Base-by-base conservation (phyloP, 257 asterid species). In the Lycium ferocissimum region DNA sequence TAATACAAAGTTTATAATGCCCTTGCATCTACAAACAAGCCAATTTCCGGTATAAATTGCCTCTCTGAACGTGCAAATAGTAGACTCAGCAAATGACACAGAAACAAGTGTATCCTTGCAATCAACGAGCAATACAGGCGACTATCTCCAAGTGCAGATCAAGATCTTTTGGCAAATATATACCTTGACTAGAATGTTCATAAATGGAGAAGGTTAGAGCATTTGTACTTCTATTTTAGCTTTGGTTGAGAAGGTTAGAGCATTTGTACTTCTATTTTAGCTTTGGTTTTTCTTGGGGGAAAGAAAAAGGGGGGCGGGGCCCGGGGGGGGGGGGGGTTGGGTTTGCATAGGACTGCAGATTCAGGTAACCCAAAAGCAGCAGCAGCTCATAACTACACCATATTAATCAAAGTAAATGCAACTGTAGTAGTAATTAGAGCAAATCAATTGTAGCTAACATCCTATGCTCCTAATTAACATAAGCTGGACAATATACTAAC, bases 391-490 rank as follows among this genome's bases (percentile, higher is more conserved):
- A 69, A 76, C 63, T 7, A 76, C 22, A 76, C 13, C 6, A 51
- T 2, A 22, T 38, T 33, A 18, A 53, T 26, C 62, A 51, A 51
- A 76, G 63, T 76, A 51, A 53, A 51, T 76, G 63, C 82, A 76
- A 53, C 82, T 76, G 40, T 76, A 76, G 51, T 51, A 38, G 47
- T 76, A 76, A 51, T 43, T 14, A 13, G 65, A 76, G 82, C 15
- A 51, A 51, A 51, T 26, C 82, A 76, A 76, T 51, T 51, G 82
- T 76, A 76, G 63, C 63, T 76, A 76, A 45, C 82, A 51, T 51
- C 45, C 63, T 76, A 76, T 51, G 63, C 82, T 76, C 47, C 82
- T 76, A 76, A 49, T 12, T 45, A 76, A 26, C 63, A 76, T 12
- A 76, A 76, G 1, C 81, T 26, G 13, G 81, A 75, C 61, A 51